Percentiles rank a stretch among this genome's conserved stretches.
These are phyloP conservation scores for Skeletonema grethae DNA, from an alignment of 108 stramenopile species.

Conservation along the genomic window DNA sequence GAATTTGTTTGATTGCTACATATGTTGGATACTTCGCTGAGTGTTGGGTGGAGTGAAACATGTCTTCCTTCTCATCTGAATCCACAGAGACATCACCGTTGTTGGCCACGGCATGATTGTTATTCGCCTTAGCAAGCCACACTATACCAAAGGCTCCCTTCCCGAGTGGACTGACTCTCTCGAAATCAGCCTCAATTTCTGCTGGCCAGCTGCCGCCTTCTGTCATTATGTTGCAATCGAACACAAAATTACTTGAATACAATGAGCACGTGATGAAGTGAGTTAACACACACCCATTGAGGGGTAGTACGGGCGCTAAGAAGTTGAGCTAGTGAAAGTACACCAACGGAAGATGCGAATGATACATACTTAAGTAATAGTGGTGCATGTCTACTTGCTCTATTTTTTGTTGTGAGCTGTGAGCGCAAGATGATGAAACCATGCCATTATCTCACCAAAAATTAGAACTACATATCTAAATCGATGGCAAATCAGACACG, in stretches of 20 bases:
- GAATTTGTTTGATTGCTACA: slow-evolving; percentile 82
- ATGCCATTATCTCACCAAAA: too few species aligned
- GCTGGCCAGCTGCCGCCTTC: slow-evolving; percentile 54
- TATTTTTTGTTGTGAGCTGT: too few species aligned
- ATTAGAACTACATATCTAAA: too few species aligned
- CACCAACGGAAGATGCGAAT: too few species aligned
- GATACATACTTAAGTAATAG: too few species aligned
- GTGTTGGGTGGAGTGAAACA: background rate
- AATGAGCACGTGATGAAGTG: too few species aligned
- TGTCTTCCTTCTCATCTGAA: slow-evolving; percentile 12
- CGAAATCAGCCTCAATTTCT: slow-evolving; percentile 69
- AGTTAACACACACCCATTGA: too few species aligned
- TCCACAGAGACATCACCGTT: slow-evolving; percentile 42
- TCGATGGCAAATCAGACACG: background rate
- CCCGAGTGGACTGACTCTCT: slow-evolving; percentile 72
- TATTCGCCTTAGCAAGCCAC: slow-evolving; percentile 62
- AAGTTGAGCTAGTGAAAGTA: too few species aligned
- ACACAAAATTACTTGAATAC: background rate
- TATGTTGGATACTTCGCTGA: slow-evolving; percentile 16
- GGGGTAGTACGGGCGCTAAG: too few species aligned
- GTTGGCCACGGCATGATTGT: slow-evolving; percentile 17
- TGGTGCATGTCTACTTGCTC: too few species aligned
- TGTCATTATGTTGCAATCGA: background rate
- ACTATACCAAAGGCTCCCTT: slow-evolving; percentile 74
- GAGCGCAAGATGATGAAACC: too few species aligned